Conservation (phyloP, 2,329 filamentous ascomycete genomes). For the Cladosporium sp. region DNA sequence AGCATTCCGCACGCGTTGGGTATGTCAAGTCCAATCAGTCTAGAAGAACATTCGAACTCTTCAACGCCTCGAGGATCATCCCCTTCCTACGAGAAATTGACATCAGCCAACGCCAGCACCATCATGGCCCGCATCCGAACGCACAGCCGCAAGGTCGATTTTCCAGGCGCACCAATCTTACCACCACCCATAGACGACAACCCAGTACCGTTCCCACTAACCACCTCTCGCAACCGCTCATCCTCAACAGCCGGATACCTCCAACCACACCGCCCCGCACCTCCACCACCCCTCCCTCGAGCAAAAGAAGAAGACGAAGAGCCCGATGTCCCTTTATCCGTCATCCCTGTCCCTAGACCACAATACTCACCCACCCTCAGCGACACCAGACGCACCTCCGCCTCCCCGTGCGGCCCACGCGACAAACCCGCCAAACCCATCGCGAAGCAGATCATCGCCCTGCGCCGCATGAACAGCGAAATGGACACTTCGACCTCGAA, state of each 20-base stretch:
- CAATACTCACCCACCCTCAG: slow-evolving; percentile 13
- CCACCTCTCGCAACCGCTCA: slow-evolving; percentile 13
- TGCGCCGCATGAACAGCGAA: slow-evolving; percentile 48
- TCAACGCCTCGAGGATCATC: slow-evolving; percentile 3
- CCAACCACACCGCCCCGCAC: slow-evolving; percentile 21
- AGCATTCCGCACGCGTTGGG: slow-evolving; percentile 28
- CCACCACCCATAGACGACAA: slow-evolving; percentile 24
- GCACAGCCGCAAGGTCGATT: slow-evolving; percentile 21
- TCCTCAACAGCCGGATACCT: slow-evolving; percentile 15
- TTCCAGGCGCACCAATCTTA: slow-evolving; percentile 30
- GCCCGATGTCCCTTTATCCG: neutral
- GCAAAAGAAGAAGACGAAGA: too few relatives aligned
- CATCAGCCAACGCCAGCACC: slow-evolving; percentile 35
- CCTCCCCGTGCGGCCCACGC: slow-evolving; percentile 35
- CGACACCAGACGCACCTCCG: slow-evolving; percentile 23
- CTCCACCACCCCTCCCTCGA: slow-evolving; percentile 21
- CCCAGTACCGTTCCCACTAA: slow-evolving; percentile 16
- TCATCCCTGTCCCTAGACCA: slow-evolving; percentile 5
- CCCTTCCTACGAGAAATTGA: slow-evolving; percentile 25
- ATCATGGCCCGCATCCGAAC: slow-evolving; percentile 30
- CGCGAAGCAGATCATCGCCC: slow-evolving; percentile 40
- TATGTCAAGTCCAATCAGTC: slow-evolving; percentile 17
- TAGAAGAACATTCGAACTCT: slow-evolving; percentile 9
- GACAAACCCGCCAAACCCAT: slow-evolving; percentile 39
- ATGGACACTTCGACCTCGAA: slow-evolving; percentile 29